Percentiles rank a stretch among this genome's conserved stretches.
Conservation (phyloP, 2,329 filamentous ascomycete species). For the Cladosporium sp. region DNA sequence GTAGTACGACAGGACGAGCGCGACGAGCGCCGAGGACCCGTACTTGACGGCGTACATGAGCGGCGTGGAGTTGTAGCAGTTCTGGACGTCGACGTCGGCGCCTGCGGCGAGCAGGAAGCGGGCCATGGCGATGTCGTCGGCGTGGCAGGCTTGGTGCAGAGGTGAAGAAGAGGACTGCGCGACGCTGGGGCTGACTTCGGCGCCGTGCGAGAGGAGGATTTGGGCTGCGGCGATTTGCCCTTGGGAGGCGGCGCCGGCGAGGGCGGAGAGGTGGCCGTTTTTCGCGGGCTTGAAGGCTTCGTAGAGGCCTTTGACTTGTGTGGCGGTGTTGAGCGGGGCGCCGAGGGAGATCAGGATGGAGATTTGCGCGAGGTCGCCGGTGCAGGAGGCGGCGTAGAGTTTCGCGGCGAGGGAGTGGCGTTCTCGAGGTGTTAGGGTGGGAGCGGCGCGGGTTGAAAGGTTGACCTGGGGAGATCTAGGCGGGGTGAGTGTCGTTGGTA, state of each 20-base stretch:
- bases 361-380: conserved; percentile 25
- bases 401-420: conserved; percentile 16
- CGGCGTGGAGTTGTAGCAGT: conserved; percentile 27
- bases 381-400: conserved; percentile 26
- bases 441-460: background rate
- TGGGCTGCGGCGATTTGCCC: conserved; percentile 23
- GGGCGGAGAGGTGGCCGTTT: conserved; percentile 25
- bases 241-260: conserved; percentile 27
- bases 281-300: conserved; percentile 31
- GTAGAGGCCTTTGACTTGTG: conserved; percentile 24
- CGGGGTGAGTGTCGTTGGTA: conserved; percentile 11
- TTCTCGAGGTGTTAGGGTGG: conserved; percentile 11
- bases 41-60: conserved; percentile 31
- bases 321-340: conserved; percentile 23
- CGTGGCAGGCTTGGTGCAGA: conserved; percentile 27
- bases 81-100: conserved; percentile 22
- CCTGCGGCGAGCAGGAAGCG: conserved; percentile 18
- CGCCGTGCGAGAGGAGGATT: conserved; percentile 24
- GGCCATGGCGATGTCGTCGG: conserved; percentile 23
- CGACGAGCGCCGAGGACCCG: conserved; percentile 20
- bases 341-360: conserved; percentile 22
- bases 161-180: conserved; percentile 25
- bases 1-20: conserved; percentile 21
- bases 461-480: background rate
- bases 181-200: conserved; percentile 23